A percentile compares a stretch with the other conserved stretches of the same genome.
Evolutionary conservation across 345 rosid species (phyloP).

Genomic region (Litchi chinensis): DNA sequence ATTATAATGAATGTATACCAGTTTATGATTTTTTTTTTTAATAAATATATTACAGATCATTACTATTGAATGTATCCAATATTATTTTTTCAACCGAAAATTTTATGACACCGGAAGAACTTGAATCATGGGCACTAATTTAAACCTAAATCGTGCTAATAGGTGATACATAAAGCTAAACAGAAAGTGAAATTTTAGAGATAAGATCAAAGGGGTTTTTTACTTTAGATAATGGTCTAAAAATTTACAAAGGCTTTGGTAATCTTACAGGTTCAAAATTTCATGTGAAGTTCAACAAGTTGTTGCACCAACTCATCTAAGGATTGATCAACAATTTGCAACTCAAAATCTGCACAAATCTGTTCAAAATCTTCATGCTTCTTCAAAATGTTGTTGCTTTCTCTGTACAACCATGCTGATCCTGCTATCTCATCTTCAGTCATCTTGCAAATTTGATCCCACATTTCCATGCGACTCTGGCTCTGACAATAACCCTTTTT

Average conservation of each 20-base stretch:
- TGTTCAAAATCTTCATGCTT: conserved; percentile 12
- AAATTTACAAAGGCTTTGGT: conserved; percentile 15
- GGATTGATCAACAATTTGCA: conserved; percentile 36
- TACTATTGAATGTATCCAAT: background rate
- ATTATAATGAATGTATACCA: too few relatives aligned
- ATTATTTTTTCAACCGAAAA: background rate
- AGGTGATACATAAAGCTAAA: background rate
- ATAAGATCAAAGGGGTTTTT: background rate
- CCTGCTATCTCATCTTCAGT: conserved; percentile 22
- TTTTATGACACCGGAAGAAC: background rate
- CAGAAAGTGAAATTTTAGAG: background rate
- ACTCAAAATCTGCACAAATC: conserved; percentile 34
- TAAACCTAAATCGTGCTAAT: background rate
- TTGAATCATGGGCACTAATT: background rate
- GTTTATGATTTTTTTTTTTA: too few relatives aligned
- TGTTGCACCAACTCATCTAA: conserved; percentile 43
- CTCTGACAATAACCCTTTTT: background rate
- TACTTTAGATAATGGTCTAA: background rate
- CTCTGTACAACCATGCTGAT: conserved; percentile 31
- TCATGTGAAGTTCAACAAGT: conserved; percentile 20
- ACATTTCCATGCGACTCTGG: conserved; percentile 18
- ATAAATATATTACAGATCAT: background rate
- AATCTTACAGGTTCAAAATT: conserved; percentile 24
- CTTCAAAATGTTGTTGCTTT: conserved; percentile 36
- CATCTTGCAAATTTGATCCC: conserved; percentile 33